Evolutionary conservation across 2,329 filamentous ascomycete species (phyloP).

Genomic region (Raffaelea albimanens): DNA sequence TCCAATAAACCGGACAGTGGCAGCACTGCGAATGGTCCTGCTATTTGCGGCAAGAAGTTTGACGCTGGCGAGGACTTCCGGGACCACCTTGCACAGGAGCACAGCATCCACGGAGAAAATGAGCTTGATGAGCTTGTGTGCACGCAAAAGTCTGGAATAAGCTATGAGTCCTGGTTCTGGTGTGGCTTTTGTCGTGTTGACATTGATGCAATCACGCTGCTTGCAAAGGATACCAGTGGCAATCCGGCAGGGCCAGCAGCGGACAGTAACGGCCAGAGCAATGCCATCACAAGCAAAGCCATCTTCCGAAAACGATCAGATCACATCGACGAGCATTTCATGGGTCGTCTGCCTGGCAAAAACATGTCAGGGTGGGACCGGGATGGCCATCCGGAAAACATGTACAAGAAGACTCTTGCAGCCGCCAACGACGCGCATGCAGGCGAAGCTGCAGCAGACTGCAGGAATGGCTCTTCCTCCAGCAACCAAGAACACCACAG

Average conservation of each 20-base stretch:
- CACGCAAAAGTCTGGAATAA: too few species aligned
- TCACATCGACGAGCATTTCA: slow-evolving; percentile 69
- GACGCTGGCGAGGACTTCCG: slow-evolving; percentile 50
- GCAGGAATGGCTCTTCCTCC: too few species aligned
- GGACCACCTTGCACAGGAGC: slow-evolving; percentile 46
- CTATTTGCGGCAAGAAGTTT: slow-evolving; percentile 1
- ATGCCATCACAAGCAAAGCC: slow-evolving; percentile 19
- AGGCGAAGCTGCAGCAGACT: too few species aligned
- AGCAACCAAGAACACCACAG: too few species aligned
- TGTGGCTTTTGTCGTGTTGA: slow-evolving; percentile 69
- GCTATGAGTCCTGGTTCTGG: slow-evolving; percentile 52
- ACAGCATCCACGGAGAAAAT: slow-evolving; percentile 25
- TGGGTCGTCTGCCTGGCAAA: slow-evolving; percentile 29
- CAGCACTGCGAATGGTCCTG: slow-evolving; percentile 7
- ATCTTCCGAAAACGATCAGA: slow-evolving; percentile 40
- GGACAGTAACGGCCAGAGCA: background rate
- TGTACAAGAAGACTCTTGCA: too few species aligned
- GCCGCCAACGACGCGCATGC: too few species aligned
- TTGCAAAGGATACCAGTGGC: background rate
- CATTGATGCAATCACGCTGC: slow-evolving; percentile 25
- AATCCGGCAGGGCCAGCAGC: background rate
- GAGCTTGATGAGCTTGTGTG: slow-evolving; percentile 20
- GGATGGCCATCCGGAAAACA: slow-evolving; percentile 31
- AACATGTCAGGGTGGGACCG: slow-evolving; percentile 10
- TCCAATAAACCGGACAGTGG: background rate